phyloP scores from a whole-genome alignment of 192 early-diverging fungal genomes.

The Coemansia sp. region DNA sequence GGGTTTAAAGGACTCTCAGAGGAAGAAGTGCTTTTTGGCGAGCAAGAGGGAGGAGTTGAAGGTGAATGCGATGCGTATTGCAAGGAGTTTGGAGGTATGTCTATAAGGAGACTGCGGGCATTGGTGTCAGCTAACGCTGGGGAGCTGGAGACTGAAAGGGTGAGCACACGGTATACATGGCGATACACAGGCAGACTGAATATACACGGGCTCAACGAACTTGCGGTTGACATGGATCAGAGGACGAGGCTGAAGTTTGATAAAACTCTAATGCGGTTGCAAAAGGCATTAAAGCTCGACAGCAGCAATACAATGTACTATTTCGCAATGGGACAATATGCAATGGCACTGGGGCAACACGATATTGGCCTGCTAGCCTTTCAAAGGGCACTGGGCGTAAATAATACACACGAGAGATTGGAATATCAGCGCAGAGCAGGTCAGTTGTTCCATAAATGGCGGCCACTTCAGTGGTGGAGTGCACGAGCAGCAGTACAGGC shows the following conservation, averaged over 20 bases:
- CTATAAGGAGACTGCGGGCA: constrained; percentile 26
- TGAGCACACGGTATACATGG: not conserved
- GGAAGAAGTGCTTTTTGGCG: constrained; percentile 8
- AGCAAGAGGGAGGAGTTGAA: constrained; percentile 26
- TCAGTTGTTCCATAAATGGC: not conserved
- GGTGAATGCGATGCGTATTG: constrained; percentile 43
- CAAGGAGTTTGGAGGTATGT: constrained; percentile 37
- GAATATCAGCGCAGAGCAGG: not conserved
- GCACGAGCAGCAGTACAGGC: constrained; percentile 24
- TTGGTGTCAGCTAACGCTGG: constrained; percentile 26
- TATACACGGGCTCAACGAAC: not conserved
- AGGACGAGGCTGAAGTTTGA: not conserved
- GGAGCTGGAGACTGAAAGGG: constrained; percentile 4
- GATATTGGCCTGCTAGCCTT: constrained; percentile 33
- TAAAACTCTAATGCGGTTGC: constrained; percentile 12
- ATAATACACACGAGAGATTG: not conserved
- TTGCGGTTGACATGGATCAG: not conserved
- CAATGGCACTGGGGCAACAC: constrained; percentile 26
- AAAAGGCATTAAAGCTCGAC: constrained; percentile 20
- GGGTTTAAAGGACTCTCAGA: constrained; percentile 15
- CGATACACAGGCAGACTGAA: not conserved
- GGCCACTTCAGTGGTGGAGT: constrained; percentile 49
- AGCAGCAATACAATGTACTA: constrained; percentile 10
- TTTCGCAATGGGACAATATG: constrained; percentile 34
- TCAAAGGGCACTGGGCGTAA: constrained; percentile 1